A percentile compares a stretch with the other conserved stretches of the same genome.
These are phyloP conservation scores for Coemansia javaensis DNA, from an alignment of 192 early-diverging fungal species.

Conservation along the genomic window DNA sequence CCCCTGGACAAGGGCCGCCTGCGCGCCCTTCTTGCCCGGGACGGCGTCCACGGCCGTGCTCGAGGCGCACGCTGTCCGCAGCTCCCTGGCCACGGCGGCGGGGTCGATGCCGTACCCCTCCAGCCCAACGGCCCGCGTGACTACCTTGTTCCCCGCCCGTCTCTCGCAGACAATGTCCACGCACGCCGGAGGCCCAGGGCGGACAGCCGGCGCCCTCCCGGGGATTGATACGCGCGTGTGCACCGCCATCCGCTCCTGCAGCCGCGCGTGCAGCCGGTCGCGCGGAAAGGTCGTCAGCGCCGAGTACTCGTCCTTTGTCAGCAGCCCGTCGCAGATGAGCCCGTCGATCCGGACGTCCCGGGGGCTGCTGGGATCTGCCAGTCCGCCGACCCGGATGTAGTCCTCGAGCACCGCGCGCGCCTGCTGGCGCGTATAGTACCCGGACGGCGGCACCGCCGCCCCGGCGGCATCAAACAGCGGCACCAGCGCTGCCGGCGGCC, in stretches of 20 bases:
- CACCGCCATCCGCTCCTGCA: conserved; percentile 46
- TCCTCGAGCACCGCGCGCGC: conserved; percentile 55
- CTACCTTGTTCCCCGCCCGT: conserved; percentile 46
- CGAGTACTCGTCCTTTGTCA: conserved; percentile 64
- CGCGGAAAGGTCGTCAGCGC: conserved; percentile 52
- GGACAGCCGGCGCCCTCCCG: conserved; percentile 6
- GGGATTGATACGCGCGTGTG: conserved; percentile 33
- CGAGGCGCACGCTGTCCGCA: conserved; percentile 35
- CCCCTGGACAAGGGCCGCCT: conserved; percentile 41
- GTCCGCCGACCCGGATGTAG: conserved; percentile 58
- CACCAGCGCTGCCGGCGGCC: conserved; percentile 46
- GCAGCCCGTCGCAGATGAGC: conserved; percentile 58
- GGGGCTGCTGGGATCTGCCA: conserved; percentile 56
- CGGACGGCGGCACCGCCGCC: conserved; percentile 44
- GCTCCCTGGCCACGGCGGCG: conserved; percentile 30
- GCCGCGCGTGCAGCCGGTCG: conserved; percentile 53
- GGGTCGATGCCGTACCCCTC: conserved; percentile 41
- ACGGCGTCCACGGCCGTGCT: conserved; percentile 38
- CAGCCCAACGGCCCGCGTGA: conserved; percentile 38
- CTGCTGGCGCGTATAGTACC: conserved; percentile 57
- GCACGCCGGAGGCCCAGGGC: conserved; percentile 21
- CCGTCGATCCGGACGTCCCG: conserved; percentile 65
- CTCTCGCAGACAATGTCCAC: conserved; percentile 40
- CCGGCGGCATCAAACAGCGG: conserved; percentile 55
- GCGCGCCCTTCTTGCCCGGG: conserved; percentile 27